Evolutionary conservation across 2,329 filamentous ascomycete genomes (phyloP).

Genomic region (Colletotrichum caudatum): DNA sequence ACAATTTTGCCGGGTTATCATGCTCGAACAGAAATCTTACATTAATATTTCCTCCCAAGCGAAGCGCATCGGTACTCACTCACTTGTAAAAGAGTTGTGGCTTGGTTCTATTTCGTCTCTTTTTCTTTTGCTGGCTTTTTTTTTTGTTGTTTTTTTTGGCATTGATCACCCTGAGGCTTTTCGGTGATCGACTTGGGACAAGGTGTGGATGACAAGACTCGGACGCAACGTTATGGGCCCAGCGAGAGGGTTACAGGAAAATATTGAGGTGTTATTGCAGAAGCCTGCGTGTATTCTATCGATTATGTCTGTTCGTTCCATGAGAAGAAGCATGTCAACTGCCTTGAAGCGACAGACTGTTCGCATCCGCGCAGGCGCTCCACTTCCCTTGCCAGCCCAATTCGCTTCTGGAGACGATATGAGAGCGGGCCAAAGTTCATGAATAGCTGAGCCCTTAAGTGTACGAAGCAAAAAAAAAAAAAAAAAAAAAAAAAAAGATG

Average conservation of each 20-base stretch:
- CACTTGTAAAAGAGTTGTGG: not conserved
- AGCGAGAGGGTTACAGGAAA: not conserved
- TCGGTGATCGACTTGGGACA: conserved; percentile 12
- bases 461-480: conserved; percentile 20
- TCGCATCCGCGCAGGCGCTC: not conserved
- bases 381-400: not conserved
- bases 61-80: not conserved
- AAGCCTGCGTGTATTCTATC: conserved; percentile 34
- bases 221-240: not conserved
- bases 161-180: not conserved
- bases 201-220: conserved; percentile 24
- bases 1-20: conserved; percentile 10
- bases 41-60: too few species aligned
- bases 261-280: conserved; percentile 12
- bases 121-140: not conserved
- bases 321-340: not conserved
- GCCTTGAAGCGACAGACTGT: conserved; percentile 5
- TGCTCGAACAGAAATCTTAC: not conserved
- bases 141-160: not conserved
- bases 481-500: conserved; percentile 12
- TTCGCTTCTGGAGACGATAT: conserved; percentile 20
- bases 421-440: conserved; percentile 7
- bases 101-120: not conserved
- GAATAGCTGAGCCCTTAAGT: conserved; percentile 24
- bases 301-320: conserved; percentile 13